These are phyloP conservation scores for Calamus simplicifolius DNA, from an alignment of 176 grass and related monocot species.

Conservation along the genomic window DNA sequence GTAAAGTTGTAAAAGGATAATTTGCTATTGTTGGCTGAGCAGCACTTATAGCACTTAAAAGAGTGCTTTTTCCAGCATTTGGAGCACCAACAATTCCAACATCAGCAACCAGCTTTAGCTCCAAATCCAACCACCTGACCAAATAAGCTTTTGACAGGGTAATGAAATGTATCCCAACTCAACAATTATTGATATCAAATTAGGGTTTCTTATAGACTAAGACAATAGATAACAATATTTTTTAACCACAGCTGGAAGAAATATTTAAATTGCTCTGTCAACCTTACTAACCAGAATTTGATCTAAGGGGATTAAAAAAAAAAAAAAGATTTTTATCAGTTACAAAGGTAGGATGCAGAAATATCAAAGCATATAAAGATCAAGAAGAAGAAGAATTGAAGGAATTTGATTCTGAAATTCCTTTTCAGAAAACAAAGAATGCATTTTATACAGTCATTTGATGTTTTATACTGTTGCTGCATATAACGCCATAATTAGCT, in stretches of 20 bases:
- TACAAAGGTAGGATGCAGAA: too few species aligned
- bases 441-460: not conserved
- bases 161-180: not conserved
- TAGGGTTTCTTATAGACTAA: too few species aligned
- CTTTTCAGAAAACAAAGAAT: not conserved
- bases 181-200: slow-evolving; percentile 1
- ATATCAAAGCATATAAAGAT: too few species aligned
- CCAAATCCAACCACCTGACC: slow-evolving; percentile 91
- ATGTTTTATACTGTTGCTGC: too few species aligned
- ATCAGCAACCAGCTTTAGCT: slow-evolving; percentile 94
- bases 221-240: not conserved
- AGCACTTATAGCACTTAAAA: slow-evolving; percentile 74
- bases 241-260: too few species aligned
- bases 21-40: slow-evolving; percentile 92
- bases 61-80: slow-evolving; percentile 97
- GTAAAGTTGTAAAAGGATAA: slow-evolving; percentile 92
- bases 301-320: too few species aligned
- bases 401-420: too few species aligned
- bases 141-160: not conserved
- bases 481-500: too few species aligned
- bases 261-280: too few species aligned
- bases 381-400: too few species aligned
- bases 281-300: too few species aligned
- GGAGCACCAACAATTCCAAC: slow-evolving; percentile 95
- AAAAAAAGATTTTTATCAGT: too few species aligned